These are phyloP conservation scores for Hygrocybe punicea DNA, from an alignment of 768 basidiomycete genomes.

Conservation along the genomic window DNA sequence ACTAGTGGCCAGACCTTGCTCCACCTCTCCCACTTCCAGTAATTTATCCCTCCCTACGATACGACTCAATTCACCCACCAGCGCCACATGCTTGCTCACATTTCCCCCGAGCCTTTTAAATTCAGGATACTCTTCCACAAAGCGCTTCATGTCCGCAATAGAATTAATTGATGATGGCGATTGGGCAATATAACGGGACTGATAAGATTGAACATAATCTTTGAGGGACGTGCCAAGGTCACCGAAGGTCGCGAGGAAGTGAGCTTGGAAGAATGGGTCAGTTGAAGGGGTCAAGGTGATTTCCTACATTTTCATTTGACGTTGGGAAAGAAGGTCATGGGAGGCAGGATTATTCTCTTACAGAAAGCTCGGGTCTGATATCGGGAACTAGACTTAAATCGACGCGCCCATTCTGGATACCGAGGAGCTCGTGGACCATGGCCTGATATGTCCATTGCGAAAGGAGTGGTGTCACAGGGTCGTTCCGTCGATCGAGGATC, in stretches of 20 bases:
- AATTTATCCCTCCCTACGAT: slow-evolving; percentile 83
- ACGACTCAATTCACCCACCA: slow-evolving; percentile 93
- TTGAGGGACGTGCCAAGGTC: slow-evolving; percentile 91
- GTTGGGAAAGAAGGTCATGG: slow-evolving; percentile 4
- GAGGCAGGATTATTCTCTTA: slow-evolving; percentile 31
- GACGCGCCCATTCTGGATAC: slow-evolving; percentile 92
- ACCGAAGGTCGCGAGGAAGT: slow-evolving; percentile 91
- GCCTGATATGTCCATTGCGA: slow-evolving; percentile 99
- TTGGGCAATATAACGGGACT: slow-evolving; percentile 73
- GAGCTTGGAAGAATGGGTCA: slow-evolving; percentile 90
- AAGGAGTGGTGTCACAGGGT: slow-evolving; percentile 92
- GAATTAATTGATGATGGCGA: slow-evolving; percentile 84
- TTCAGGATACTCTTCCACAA: slow-evolving; percentile 98
- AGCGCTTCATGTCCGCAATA: slow-evolving; percentile 93
- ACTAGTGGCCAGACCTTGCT: slow-evolving; percentile 92
- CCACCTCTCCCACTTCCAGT: slow-evolving; percentile 88
- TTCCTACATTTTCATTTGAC: slow-evolving; percentile 53
- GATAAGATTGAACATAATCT: slow-evolving; percentile 91
- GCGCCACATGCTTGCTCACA: slow-evolving; percentile 96
- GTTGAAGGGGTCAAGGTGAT: slow-evolving; percentile 87
- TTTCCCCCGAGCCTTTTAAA: slow-evolving; percentile 95
- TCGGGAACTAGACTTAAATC: slow-evolving; percentile 81
- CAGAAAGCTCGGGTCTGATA: slow-evolving; percentile 80
- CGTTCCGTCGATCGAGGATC: slow-evolving; percentile 92
- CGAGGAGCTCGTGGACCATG: slow-evolving; percentile 95